Evolutionary conservation across 768 basidiomycete genomes (phyloP).

Genomic region (Trametes cubensis): DNA sequence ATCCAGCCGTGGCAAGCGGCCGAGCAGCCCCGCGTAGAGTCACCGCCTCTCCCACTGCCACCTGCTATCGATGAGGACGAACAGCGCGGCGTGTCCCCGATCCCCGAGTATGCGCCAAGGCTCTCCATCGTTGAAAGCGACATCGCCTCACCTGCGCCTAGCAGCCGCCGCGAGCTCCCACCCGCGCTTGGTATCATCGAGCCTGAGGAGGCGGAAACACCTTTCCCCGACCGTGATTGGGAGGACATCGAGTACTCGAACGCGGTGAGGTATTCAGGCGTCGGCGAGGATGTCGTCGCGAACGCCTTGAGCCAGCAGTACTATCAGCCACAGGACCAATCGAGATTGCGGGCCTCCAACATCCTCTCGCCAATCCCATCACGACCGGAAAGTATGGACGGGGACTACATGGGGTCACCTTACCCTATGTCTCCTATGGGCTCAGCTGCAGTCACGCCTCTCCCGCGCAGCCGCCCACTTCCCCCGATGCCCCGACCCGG

Average conservation of each 20-base stretch:
- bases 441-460: constrained; percentile 16
- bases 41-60: constrained; percentile 6
- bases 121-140: background rate
- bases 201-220: constrained; percentile 6
- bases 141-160: background rate
- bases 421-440: constrained; percentile 20
- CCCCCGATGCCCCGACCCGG: constrained; percentile 16
- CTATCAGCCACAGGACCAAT: constrained; percentile 1
- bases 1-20: background rate
- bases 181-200: constrained; percentile 4
- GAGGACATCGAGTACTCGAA: constrained; percentile 23
- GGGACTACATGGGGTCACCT: constrained; percentile 4
- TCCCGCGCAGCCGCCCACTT: constrained; percentile 20
- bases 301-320: constrained; percentile 13
- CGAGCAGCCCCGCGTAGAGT: constrained; percentile 3
- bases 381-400: constrained; percentile 8
- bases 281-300: constrained; percentile 16
- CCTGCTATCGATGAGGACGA: constrained; percentile 18
- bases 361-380: constrained; percentile 1
- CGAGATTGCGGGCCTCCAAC: constrained; percentile 1
- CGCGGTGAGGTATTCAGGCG: constrained; percentile 17
- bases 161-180: constrained; percentile 3
- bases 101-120: background rate
- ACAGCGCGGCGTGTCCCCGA: constrained; percentile 20
- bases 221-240: constrained; percentile 15